Percentiles rank a stretch among this genome's conserved stretches.
phyloP scores from a whole-genome alignment of 2,329 filamentous ascomycete species.

The Apiospora aurea region DNA sequence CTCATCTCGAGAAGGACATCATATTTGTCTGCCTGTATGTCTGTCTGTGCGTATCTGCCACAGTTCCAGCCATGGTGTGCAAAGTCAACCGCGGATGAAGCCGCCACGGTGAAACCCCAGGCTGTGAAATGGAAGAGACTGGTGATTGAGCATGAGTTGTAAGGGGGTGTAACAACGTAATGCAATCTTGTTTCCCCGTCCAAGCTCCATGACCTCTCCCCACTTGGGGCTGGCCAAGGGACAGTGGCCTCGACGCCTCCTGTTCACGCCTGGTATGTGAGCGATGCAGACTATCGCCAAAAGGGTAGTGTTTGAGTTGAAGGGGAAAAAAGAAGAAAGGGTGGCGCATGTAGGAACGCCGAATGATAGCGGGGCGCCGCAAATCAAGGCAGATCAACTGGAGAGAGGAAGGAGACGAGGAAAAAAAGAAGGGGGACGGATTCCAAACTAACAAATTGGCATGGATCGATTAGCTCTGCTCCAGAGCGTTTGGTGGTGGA shows the following conservation, averaged over 20 bases:
- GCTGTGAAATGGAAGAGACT: background rate
- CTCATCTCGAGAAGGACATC: constrained; percentile 7
- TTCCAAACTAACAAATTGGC: constrained; percentile 27
- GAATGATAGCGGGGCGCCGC: constrained; percentile 6
- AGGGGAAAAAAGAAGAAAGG: background rate
- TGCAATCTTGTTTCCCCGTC: constrained; percentile 19
- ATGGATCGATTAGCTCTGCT: constrained; percentile 22
- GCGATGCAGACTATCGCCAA: constrained; percentile 11
- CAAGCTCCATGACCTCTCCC: background rate
- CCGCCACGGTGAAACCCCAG: constrained; percentile 5
- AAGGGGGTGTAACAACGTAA: constrained; percentile 11
- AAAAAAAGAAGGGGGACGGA: constrained; percentile 23
- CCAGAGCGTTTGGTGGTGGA: constrained; percentile 28
- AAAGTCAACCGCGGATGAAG: constrained; percentile 16
- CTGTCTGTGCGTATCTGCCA: background rate
- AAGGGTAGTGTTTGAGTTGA: background rate
- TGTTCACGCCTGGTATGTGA: background rate
- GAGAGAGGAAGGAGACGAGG: background rate
- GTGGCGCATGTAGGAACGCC: constrained; percentile 15
- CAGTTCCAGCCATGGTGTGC: background rate
- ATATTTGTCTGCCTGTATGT: background rate
- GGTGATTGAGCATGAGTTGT: background rate
- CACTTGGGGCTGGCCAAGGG: constrained; percentile 10
- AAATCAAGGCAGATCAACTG: background rate
- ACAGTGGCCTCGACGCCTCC: constrained; percentile 8